Evolutionary conservation across 1,284 basidiomycete species (phyloP), one percentile per base, ranked within the genome.

Genomic region (Sporisorium graminicola): DNA sequence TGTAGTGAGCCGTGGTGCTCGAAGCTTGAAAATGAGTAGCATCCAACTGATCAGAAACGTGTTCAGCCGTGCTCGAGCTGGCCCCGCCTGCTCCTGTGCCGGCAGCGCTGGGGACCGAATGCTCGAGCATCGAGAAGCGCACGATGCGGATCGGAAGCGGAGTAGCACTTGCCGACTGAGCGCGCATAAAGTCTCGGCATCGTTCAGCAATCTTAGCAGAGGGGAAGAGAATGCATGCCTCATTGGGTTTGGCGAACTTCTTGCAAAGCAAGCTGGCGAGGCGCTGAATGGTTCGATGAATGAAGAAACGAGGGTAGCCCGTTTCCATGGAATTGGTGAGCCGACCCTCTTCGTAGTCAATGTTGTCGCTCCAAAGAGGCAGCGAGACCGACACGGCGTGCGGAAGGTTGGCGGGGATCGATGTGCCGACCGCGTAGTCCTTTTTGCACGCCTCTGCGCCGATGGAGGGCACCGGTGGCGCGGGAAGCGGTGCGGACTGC

Each of bases 321-420:
- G 91, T 91, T 62, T 93, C 90, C 94, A 98, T 95, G 18, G 88
- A 88, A 62, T 93, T 89, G 2, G 92, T 85, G 7, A 99, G 91
- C 40, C 94, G 89, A 14, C 94, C 94, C 81, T 95, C 92, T 86
- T 98, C 96, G 80, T 98, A 99, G 14, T 89, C 95, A 52, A 99
- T 90, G 78, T 93, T 94, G 86, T 98, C 97, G 56, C 88, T 88
- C 96, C 96, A 99, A 20, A 90, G 94, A 0, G 97, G 97, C 0
- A 99, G 89, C 8, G 95, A 98, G n/a, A 98, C 95, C 0, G 94
- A 96, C 70, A 98, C 94, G 42, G 97, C 97, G 83, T 99, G 97
- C 5, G 82, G 81, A 18, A 85, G 82, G 58, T 80, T 77, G 40
- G 83, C 78, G 12, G 87, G 87, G 13, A 88, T 85, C 9, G 86